These are phyloP conservation scores for Malus orientalis DNA, from an alignment of 306 rosid species.

Conservation along the genomic window DNA sequence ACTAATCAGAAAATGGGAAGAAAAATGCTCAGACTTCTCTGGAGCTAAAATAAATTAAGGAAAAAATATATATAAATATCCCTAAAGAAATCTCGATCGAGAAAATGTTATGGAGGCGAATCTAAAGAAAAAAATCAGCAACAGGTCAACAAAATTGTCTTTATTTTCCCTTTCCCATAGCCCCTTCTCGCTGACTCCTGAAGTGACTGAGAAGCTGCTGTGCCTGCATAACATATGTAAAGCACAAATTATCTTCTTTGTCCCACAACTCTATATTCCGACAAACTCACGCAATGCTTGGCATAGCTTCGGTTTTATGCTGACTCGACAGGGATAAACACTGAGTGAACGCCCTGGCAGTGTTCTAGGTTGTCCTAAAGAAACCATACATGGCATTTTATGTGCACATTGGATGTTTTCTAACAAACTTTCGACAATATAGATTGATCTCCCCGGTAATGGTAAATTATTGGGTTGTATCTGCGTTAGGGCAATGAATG, in stretches of 20 bases:
- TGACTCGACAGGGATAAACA: not conserved
- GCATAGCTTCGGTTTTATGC: not conserved
- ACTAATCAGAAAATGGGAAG: constrained; percentile 4
- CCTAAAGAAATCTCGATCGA: constrained; percentile 9
- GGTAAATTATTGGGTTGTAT: not conserved
- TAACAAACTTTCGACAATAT: not conserved
- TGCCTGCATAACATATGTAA: constrained; percentile 48
- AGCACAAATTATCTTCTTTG: not conserved
- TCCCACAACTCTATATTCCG: not conserved
- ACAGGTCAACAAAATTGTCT: constrained; percentile 17
- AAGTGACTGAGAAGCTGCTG: constrained; percentile 91
- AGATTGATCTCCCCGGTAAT: not conserved
- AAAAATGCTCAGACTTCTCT: constrained; percentile 1
- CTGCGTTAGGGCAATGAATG: not conserved
- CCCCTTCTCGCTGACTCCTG: constrained; percentile 69
- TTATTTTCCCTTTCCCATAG: constrained; percentile 52
- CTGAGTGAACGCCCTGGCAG: not conserved
- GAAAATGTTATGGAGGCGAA: constrained; percentile 1
- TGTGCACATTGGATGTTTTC: not conserved
- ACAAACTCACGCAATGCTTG: not conserved
- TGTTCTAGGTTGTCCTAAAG: not conserved
- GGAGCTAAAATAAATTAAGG: constrained; percentile 32
- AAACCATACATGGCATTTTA: not conserved
- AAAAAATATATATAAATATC: constrained; percentile 25
- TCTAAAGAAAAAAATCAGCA: constrained; percentile 9